Evolutionary conservation across 2,329 filamentous ascomycete genomes (phyloP).

Genomic region (Podosphaera xanthii): DNA sequence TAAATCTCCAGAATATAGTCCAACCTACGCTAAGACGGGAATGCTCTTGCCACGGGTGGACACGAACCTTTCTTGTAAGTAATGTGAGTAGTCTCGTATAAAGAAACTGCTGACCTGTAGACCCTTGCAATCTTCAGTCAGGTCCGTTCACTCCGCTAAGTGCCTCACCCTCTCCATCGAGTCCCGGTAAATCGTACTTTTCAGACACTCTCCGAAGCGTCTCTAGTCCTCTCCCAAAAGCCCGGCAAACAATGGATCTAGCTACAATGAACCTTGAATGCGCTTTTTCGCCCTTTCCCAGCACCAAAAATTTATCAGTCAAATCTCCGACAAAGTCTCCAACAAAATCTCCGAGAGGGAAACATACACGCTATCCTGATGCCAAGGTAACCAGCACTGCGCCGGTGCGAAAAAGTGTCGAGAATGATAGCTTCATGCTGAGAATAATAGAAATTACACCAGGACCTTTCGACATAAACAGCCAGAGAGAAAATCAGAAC

Average conservation of each 20-base stretch:
- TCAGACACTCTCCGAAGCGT: slow-evolving; percentile 16
- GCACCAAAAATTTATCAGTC: slow-evolving; percentile 16
- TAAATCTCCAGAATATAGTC: slow-evolving; percentile 8
- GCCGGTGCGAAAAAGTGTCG: slow-evolving; percentile 23
- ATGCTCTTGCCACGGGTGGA: slow-evolving; percentile 25
- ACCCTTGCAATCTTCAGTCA: slow-evolving; percentile 29
- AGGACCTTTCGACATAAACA: slow-evolving; percentile 36
- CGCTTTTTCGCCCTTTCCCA: slow-evolving; percentile 30
- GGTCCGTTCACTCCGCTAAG: slow-evolving; percentile 42
- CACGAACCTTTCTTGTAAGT: slow-evolving; percentile 29
- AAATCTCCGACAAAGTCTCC: neutral
- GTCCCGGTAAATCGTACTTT: slow-evolving; percentile 32
- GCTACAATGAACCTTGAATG: slow-evolving; percentile 23
- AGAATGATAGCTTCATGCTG: slow-evolving; percentile 26
- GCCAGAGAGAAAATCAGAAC: slow-evolving; percentile 12
- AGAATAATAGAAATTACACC: slow-evolving; percentile 43
- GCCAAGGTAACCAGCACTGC: slow-evolving; percentile 16
- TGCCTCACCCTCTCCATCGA: slow-evolving; percentile 29
- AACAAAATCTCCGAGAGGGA: slow-evolving; percentile 1
- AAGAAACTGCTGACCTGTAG: slow-evolving; percentile 17
- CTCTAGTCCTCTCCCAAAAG: slow-evolving; percentile 17
- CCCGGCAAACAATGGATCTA: slow-evolving; percentile 22
- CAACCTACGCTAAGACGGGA: slow-evolving; percentile 17
- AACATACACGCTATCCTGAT: slow-evolving; percentile 20
- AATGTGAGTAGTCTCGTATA: neutral